These are phyloP conservation scores for Aspergillus fijiensis DNA, from an alignment of 2,329 filamentous ascomycete genomes.

Conservation along the genomic window DNA sequence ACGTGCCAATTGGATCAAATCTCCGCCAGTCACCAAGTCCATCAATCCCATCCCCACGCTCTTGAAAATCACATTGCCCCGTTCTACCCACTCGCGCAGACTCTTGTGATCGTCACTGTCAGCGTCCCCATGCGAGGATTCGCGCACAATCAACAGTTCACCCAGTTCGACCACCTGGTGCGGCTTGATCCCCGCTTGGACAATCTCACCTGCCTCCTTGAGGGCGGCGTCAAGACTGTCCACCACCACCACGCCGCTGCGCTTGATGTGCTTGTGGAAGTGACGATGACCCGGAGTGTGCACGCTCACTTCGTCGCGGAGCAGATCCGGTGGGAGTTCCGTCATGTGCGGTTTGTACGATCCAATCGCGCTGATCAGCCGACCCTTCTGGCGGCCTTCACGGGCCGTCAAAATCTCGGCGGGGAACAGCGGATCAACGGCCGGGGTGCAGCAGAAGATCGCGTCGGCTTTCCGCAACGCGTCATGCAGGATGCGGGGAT, in stretches of 20 bases:
- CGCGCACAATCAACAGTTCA: conserved; percentile 68
- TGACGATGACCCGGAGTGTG: conserved; percentile 43
- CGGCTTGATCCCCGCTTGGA: conserved; percentile 70
- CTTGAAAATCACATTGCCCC: conserved; percentile 68
- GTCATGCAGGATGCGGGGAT: conserved; percentile 65
- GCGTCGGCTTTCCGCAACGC: conserved; percentile 70
- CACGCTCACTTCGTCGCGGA: conserved; percentile 62
- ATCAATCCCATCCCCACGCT: conserved; percentile 67
- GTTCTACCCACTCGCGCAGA: conserved; percentile 60
- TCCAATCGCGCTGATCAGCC: conserved; percentile 46
- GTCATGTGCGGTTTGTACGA: conserved; percentile 70
- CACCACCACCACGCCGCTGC: conserved; percentile 61
- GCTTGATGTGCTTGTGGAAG: conserved; percentile 52
- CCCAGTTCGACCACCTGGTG: conserved; percentile 83
- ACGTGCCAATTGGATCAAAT: conserved; percentile 58
- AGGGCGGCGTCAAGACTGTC: conserved; percentile 75
- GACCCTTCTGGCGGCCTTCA: conserved; percentile 46
- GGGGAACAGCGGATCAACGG: conserved; percentile 72
- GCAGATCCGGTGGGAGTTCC: conserved; percentile 75
- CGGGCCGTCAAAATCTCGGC: conserved; percentile 66
- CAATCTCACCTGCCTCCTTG: conserved; percentile 82
- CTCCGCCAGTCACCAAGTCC: conserved; percentile 64
- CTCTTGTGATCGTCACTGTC: conserved; percentile 41
- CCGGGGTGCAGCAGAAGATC: conserved; percentile 87
- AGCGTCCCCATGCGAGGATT: conserved; percentile 45